Base-by-base conservation (phyloP, 1,284 basidiomycete species). In the Kalmanozyma brasiliensis region DNA sequence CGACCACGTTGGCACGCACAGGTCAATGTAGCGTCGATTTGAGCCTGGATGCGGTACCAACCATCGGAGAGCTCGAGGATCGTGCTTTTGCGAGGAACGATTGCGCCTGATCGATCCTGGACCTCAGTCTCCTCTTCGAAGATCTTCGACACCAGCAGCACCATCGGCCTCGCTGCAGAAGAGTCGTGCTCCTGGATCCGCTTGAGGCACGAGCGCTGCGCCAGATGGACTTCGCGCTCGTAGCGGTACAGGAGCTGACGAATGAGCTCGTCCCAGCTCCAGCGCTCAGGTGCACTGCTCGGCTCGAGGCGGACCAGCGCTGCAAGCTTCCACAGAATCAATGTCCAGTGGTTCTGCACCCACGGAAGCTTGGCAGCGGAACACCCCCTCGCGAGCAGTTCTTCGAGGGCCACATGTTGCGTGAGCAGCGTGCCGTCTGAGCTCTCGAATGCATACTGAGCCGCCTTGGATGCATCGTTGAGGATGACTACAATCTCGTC, bases 271-370 rank as follows among this genome's bases (percentile, higher is more conserved):
- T 60, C 51, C 73, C 74, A 79, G 13, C 52, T 62, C 72, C 73
- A 79, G 9, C 58, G 60, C 24, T 49, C 37, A 11, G 34, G 32
- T 6, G 57, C 60, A 29, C 57, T 46, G 30, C 55, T 51, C 13
- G 74, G 71, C 65, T 91, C 87, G 4, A 93, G 85, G 34, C 86
- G 85, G 0, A 89, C 89, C 85, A 92, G 88, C 4, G 91, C 90
- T 1, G 93, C 91, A 10, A 97, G 83, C 82, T 98, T 98, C 96
- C 96, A 98, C 7, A 98, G 85, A 37, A 98, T 89, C 38, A 94
- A 83, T 5, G 84, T 80, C 91, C 93, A 98, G 74, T 97, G 94
- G 76, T 97, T 96, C 34, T 90, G 86, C 1, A 96, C 89, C 95
- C 95, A 98, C 26, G 85, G 80, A 62, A 88, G 85, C 4, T 87